These are phyloP conservation scores for Buddleja alternifolia DNA, from an alignment of 257 asterid genomes.

Conservation along the genomic window DNA sequence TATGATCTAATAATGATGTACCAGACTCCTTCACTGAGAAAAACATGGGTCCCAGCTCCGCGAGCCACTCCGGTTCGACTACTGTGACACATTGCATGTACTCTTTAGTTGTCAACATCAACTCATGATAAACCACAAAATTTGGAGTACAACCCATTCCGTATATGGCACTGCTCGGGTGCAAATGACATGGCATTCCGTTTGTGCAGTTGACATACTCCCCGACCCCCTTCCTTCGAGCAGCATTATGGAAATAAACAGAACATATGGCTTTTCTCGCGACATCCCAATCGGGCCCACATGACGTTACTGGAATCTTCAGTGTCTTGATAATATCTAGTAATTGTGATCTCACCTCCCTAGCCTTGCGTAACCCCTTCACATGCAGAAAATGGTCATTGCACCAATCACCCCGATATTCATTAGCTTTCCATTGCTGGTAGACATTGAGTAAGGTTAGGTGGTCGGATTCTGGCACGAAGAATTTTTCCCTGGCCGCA, in stretches of 20 bases:
- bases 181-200: conserved; percentile 96
- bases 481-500: conserved; percentile 92
- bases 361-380: conserved; percentile 82
- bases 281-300: conserved; percentile 91
- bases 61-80: conserved; percentile 96
- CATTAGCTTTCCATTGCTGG: conserved; percentile 87
- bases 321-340: conserved; percentile 77
- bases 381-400: conserved; percentile 91
- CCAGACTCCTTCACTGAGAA: conserved; percentile 92
- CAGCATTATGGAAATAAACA: conserved; percentile 88
- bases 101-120: conserved; percentile 81
- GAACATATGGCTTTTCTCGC: conserved; percentile 92
- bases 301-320: conserved; percentile 73
- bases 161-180: conserved; percentile 89
- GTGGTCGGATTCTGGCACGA: conserved; percentile 95
- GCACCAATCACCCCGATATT: conserved; percentile 96
- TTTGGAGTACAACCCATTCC: conserved; percentile 94
- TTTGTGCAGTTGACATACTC: conserved; percentile 88
- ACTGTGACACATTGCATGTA: conserved; percentile 93
- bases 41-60: conserved; percentile 96
- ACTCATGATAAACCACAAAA: conserved; percentile 88
- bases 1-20: conserved; percentile 80
- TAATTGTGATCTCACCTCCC: conserved; percentile 92
- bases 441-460: conserved; percentile 85
- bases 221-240: conserved; percentile 79